These are phyloP conservation scores for Scytalidium lignicola DNA, from an alignment of 2,329 filamentous ascomycete genomes.

Conservation along the genomic window DNA sequence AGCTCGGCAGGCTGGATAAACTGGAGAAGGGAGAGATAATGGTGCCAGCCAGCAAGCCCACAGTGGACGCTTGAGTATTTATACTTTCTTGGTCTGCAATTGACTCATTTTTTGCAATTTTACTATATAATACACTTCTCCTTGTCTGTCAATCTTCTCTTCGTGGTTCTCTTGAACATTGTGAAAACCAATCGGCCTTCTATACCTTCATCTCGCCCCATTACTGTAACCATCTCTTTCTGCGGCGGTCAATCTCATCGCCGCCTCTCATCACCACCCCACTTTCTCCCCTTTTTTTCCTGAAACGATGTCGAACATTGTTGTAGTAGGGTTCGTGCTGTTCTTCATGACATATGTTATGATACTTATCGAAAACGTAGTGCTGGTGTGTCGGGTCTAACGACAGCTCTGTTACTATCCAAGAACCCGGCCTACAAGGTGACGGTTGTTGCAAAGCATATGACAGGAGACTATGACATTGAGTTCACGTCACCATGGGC, in stretches of 20 bases:
- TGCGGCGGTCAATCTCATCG: not conserved
- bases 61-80: no score
- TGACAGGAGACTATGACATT: slow-evolving; percentile 89
- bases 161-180: no score
- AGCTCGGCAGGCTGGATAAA: not conserved
- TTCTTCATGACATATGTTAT: not conserved
- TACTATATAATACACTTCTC: no score
- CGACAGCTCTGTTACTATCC: slow-evolving; percentile 58
- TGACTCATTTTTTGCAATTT: no score
- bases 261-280: not conserved
- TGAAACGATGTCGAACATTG: slow-evolving; percentile 29
- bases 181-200: no score
- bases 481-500: slow-evolving; percentile 90
- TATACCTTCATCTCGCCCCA: no score
- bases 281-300: not conserved
- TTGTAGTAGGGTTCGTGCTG: slow-evolving; percentile 31
- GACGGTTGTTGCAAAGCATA: slow-evolving; percentile 77
- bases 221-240: no score
- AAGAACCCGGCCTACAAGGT: slow-evolving; percentile 50
- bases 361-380: slow-evolving; percentile 29
- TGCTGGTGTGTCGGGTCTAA: slow-evolving; percentile 61
- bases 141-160: no score
- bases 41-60: no score
- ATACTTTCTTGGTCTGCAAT: no score
- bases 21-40: no score